These are phyloP conservation scores for Eucalyptus microcorys DNA, from an alignment of 345 rosid genomes.

Conservation along the genomic window DNA sequence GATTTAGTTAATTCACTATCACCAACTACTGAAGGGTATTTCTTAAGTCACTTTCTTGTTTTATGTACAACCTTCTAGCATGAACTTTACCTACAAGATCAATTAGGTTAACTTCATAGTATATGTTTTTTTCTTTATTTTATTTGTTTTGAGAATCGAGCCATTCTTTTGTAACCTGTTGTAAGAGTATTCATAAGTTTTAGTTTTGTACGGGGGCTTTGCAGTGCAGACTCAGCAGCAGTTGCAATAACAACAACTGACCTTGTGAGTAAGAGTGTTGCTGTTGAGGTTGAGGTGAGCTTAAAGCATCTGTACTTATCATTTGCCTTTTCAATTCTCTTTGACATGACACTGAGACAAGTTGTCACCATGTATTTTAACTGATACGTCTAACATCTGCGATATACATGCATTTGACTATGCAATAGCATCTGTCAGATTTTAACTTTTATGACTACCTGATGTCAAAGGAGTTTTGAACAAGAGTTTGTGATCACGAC, in stretches of 20 bases:
- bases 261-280: constrained; percentile 96
- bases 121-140: background rate
- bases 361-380: background rate
- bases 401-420: background rate
- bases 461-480: background rate
- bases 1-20: constrained; percentile 46
- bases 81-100: background rate
- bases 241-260: constrained; percentile 96
- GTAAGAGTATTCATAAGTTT: background rate
- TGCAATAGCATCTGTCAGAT: background rate
- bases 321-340: background rate
- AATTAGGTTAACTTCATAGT: background rate
- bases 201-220: background rate
- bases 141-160: background rate
- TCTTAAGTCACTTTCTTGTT: background rate
- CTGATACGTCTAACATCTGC: background rate
- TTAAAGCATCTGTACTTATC: background rate
- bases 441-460: background rate
- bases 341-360: background rate
- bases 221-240: constrained; percentile 95
- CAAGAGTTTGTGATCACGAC: background rate
- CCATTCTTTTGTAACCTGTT: background rate
- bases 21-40: constrained; percentile 55
- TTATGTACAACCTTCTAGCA: background rate
- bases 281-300: constrained; percentile 63